A percentile compares a stretch with the other conserved stretches of the same genome.
Evolutionary conservation across 306 rosid species (phyloP).

Genomic region (Dryas alaskensis): DNA sequence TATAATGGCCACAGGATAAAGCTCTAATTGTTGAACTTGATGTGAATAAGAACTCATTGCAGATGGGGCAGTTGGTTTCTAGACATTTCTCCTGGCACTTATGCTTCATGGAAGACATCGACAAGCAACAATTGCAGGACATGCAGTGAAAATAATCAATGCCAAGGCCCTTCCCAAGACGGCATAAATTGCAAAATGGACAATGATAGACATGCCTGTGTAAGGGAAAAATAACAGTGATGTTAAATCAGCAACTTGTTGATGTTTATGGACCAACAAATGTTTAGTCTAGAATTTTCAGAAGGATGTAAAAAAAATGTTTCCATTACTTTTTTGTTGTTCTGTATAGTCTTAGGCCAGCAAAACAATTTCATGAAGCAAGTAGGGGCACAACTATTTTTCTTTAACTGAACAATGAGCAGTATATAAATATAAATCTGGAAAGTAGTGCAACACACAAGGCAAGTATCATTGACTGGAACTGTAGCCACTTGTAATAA

Average conservation of each 20-base stretch:
- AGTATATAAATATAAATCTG: too few relatives aligned
- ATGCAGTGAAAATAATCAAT: constrained; percentile 89
- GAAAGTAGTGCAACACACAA: too few relatives aligned
- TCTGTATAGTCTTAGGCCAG: too few relatives aligned
- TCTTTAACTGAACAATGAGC: too few relatives aligned
- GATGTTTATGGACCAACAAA: background rate
- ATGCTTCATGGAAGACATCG: constrained; percentile 51
- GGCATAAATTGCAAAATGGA: constrained; percentile 96
- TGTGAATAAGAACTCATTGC: constrained; percentile 76
- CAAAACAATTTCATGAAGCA: too few relatives aligned
- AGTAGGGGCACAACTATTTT: too few relatives aligned
- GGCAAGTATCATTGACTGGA: too few relatives aligned
- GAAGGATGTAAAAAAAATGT: too few relatives aligned
- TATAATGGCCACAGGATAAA: constrained; percentile 89
- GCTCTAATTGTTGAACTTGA: constrained; percentile 81
- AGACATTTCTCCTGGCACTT: constrained; percentile 82
- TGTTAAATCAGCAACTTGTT: background rate
- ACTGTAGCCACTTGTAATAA: too few relatives aligned
- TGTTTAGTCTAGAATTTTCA: background rate
- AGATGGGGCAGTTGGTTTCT: constrained; percentile 87
- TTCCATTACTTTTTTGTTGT: too few relatives aligned
- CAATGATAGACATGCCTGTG: constrained; percentile 85
- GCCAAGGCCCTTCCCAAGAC: constrained; percentile 92
- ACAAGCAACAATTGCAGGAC: constrained; percentile 91
- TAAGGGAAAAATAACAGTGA: background rate